A percentile compares a stretch with the other conserved stretches of the same genome.
These are phyloP conservation scores for Geranium rotundifolium DNA, from an alignment of 345 rosid genomes.

Conservation along the genomic window DNA sequence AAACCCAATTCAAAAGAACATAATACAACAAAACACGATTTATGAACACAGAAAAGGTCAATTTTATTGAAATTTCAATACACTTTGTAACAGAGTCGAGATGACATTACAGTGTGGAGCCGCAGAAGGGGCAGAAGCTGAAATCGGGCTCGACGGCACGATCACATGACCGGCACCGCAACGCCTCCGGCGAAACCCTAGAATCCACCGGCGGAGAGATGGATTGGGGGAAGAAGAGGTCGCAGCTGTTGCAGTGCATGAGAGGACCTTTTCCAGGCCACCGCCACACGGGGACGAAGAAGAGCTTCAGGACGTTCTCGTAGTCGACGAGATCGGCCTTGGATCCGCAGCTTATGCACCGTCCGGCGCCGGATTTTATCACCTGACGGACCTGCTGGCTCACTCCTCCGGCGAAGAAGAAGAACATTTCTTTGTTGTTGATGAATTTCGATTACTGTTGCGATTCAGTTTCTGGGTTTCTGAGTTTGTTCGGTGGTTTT, in stretches of 20 bases:
- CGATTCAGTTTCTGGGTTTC: too few species aligned
- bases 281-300: slow-evolving; percentile 82
- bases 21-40: too few species aligned
- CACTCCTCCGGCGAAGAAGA: slow-evolving; percentile 83
- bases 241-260: slow-evolving; percentile 46
- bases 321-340: slow-evolving; percentile 72
- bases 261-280: slow-evolving; percentile 68
- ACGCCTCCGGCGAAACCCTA: slow-evolving; percentile 11
- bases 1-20: too few species aligned
- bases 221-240: slow-evolving; percentile 49
- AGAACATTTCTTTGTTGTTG: slow-evolving; percentile 37
- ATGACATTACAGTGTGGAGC: slow-evolving; percentile 33
- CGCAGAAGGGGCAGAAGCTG: slow-evolving; percentile 79
- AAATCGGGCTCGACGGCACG: slow-evolving; percentile 48
- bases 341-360: slow-evolving; percentile 63
- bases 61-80: too few species aligned
- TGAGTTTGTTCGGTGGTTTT: too few species aligned
- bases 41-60: too few species aligned
- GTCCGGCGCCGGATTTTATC: slow-evolving; percentile 50
- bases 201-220: slow-evolving; percentile 12
- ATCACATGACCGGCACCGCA: slow-evolving; percentile 57
- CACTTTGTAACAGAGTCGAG: neutral
- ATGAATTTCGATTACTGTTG: too few species aligned
- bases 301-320: slow-evolving; percentile 72
- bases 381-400: slow-evolving; percentile 70